phyloP scores from a whole-genome alignment of 371 early-diverging fungal species.

The Mortierella sp. region DNA sequence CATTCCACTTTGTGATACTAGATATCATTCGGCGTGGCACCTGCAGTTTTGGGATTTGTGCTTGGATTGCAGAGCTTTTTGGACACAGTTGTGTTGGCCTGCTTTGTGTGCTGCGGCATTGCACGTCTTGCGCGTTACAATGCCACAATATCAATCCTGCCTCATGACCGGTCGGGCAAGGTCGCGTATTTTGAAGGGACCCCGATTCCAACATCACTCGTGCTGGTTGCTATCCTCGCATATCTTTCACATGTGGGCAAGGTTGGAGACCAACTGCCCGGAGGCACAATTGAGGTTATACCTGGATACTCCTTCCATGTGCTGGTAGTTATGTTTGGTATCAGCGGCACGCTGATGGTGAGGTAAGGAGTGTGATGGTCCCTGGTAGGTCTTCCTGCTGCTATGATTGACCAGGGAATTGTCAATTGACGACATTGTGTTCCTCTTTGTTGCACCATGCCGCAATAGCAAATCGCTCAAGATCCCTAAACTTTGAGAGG shows the following conservation, averaged over 20 bases:
- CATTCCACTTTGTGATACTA: conserved; percentile 24
- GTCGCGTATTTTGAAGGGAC: conserved; percentile 90
- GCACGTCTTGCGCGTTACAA: conserved; percentile 91
- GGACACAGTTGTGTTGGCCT: conserved; percentile 80
- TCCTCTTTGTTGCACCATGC: not conserved
- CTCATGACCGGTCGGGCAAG: conserved; percentile 82
- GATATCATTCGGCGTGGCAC: conserved; percentile 89
- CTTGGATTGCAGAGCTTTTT: conserved; percentile 86
- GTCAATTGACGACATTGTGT: too few relatives aligned
- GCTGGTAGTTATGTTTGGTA: conserved; percentile 77
- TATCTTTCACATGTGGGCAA: conserved; percentile 69
- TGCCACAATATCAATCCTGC: conserved; percentile 83
- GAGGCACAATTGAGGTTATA: conserved; percentile 61
- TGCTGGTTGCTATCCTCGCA: conserved; percentile 75
- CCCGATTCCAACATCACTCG: conserved; percentile 86
- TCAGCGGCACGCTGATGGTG: conserved; percentile 87
- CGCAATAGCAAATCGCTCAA: conserved; percentile 63
- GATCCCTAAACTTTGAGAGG: conserved; percentile 68
- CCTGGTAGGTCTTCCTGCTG: not conserved
- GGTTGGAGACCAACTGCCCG: conserved; percentile 63
- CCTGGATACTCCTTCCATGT: conserved; percentile 72
- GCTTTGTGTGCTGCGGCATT: conserved; percentile 91
- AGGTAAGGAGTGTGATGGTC: conserved; percentile 33
- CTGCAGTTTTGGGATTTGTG: conserved; percentile 86
- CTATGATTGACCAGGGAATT: not conserved